Evolutionary conservation across 331 rosid genomes (phyloP), one percentile per base, ranked within the genome.

Genomic region (Arachis monticola): DNA sequence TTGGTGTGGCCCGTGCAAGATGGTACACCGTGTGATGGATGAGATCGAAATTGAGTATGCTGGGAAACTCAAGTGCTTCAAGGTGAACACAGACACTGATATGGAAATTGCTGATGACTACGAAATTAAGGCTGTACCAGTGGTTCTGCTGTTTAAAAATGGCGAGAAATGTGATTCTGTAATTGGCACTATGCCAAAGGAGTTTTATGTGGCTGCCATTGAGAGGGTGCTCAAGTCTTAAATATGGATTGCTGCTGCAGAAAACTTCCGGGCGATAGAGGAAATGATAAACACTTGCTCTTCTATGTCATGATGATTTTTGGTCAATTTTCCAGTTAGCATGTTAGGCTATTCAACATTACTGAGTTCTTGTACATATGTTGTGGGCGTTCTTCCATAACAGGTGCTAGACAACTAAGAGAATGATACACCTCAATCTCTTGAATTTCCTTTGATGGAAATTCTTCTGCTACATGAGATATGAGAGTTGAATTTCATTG

Each of bases 1-100:
- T 82, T 91, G 97, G 98, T 93, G 98, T 32, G 97, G 97, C 9
- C 98, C 98, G 0, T 93, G 98, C 85, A 82, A 88, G 87, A 93
- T 93, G 96, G 96, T 93, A 11, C 96, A 89, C 73, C 83, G 91
- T 10, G 84, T 93, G 12, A 88, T 93, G 3, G 97, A 93, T 60
- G 98, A 93, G 72, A 81, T 93, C 47, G 87, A 89, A 46, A 70
- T 14, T 0, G 97, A 93, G 69, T 93, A 93, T 60, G 83, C 88
- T 5, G 98, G 97, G 72, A 88, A 51, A 82, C 88, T 94, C 8
- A 70, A 91, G 59, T 91, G 96, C 87, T 91, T 82, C 73, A 73
- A 86, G 44, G 89, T 91, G 68, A 87, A 94, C 87, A 86, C 97
- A 1, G 97, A 94, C 71, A 73, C 77, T 11, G 95, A 94, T 71